Base-by-base conservation (phyloP, 805 yeast species). In the Lipomyces yamanashiensis region DNA sequence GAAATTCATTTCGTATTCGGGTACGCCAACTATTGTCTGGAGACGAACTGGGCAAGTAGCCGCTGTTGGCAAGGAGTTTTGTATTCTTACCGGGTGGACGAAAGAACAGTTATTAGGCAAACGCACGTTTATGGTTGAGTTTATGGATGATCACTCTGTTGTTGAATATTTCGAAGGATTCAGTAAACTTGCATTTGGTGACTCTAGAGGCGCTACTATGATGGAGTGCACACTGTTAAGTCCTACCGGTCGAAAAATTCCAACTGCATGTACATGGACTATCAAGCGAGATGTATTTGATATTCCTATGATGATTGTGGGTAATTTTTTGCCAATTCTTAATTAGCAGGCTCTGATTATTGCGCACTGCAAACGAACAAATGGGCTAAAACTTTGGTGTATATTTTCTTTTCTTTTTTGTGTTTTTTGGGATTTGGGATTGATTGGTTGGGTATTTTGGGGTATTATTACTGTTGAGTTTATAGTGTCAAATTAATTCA, bases 11-110 rank as follows among this genome's bases (percentile, higher is more conserved):
- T 82, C 86, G 23, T 85, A 89, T 21, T 85, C 91, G 40, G 98
- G 98, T 0, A 93, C 98, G 0, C 98, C 98, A 1, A 92, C 97
- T 0, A 84, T 93, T 23, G 93, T 92, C 2, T 93, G 98, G 98
- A 80, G 99, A 69, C 82, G 98, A 58, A 92, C 97, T 0, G 97
- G 97, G 8, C 97, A 93, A 74, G 89, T 93, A 12, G 95, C 97
- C 0, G 93, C 92, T 64, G 96, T 92, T 2, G 96, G 96, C n/a
- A 89, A 89, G 68, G 98, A 93, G 75, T 93, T 93, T 74, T 87
- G 95, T 70, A 84, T 90, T 17, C 78, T 93, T 19, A 91, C 98
- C 0, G 98, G 98, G 1, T 93, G 98, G 98, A 78, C 86, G 7
- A 82, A 83, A 70, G 88, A 85, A 39, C 87, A 87, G 64, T 76